Base-by-base conservation (phyloP, 352 stramenopile species). In the Pythium guiyangense region DNA sequence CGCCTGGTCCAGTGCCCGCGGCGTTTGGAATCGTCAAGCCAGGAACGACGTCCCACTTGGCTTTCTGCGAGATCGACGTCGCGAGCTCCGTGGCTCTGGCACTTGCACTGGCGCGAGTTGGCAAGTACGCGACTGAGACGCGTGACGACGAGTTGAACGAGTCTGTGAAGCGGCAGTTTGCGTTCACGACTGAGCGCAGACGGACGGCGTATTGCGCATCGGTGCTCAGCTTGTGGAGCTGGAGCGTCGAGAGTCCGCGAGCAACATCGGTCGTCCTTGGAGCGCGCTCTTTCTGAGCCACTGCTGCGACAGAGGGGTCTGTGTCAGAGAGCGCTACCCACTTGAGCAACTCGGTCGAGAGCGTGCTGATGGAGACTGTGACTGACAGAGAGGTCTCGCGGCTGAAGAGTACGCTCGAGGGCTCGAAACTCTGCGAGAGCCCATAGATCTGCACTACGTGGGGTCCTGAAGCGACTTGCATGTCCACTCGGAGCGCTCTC, bases 361-460 rank as follows among this genome's bases (percentile, higher is more conserved):
- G 60, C 4, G 54, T 44, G 39, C 31, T 43, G 6, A 71, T 59
- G 0, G 74, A 74, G 20, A 63, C 54, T 14, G 67, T 46, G 9
- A 45, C 46, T 20, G 69, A 57, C 14, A 46, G 51, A 9, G 77
- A 72, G 29, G 67, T 59, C 2, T 65, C 68, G 0, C 77, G 70
- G 31, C 70, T 69, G 59, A 84, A 87, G 22, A 74, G 78, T 10
- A 87, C 69, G 15, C 70, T 76, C 25, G 74, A 70, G 0, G 64
- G 29, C 54, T 87, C 77, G 43, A 85, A 84, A 15, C 69, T 73
- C 17, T 57, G 59, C 2, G 72, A 57, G 18, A 69, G 29, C 1
- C 64, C 77, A 29, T 87, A 87, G 37, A 87, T 65, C 42, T 85
- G 70, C 15, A 85, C 39, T 14, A 69, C 50, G 27, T 78, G 77